phyloP scores from a whole-genome alignment of 2,329 filamentous ascomycete species.

The Reticulascus tulasneorum region DNA sequence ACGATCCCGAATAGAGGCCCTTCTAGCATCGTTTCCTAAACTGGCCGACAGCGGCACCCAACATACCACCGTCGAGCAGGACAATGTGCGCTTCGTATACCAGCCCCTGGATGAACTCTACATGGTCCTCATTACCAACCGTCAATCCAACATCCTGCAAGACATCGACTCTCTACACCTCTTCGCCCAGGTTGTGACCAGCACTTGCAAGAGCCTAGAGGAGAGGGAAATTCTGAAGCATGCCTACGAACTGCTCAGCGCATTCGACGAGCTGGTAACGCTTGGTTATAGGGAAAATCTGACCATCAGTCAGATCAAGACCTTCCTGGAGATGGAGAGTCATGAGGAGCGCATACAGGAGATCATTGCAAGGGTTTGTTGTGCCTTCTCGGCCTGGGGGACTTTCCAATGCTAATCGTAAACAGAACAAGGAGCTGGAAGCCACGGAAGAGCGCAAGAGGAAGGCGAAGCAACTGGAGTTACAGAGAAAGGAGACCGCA shows the following conservation, averaged over 20 bases:
- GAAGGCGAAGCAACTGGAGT: conserved; percentile 96
- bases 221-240: conserved; percentile 93
- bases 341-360: conserved; percentile 99
- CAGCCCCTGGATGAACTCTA: conserved; percentile 98
- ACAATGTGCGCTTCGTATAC: conserved; percentile 99
- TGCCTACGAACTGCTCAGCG: conserved; percentile 92
- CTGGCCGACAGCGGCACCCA: conserved; percentile 93
- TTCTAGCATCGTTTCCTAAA: conserved; percentile 96
- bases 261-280: conserved; percentile 95
- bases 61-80: conserved; percentile 97
- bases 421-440: conserved; percentile 94
- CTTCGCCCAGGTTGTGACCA: conserved; percentile 95
- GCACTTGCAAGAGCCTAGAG: conserved; percentile 92
- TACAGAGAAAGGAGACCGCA: conserved; percentile 95
- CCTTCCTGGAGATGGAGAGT: conserved; percentile 98
- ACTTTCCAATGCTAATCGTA: too few species aligned
- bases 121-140: conserved; percentile 99
- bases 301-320: conserved; percentile 96
- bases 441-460: conserved; percentile 97
- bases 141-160: conserved; percentile 98
- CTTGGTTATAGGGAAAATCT: conserved; percentile 95
- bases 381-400: too few species aligned
- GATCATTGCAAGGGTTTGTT: conserved; percentile 80
- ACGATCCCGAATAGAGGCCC: conserved; percentile 90
- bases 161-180: conserved; percentile 98